These are phyloP conservation scores for Dovyalis caffra DNA, from an alignment of 345 rosid species.

Conservation along the genomic window DNA sequence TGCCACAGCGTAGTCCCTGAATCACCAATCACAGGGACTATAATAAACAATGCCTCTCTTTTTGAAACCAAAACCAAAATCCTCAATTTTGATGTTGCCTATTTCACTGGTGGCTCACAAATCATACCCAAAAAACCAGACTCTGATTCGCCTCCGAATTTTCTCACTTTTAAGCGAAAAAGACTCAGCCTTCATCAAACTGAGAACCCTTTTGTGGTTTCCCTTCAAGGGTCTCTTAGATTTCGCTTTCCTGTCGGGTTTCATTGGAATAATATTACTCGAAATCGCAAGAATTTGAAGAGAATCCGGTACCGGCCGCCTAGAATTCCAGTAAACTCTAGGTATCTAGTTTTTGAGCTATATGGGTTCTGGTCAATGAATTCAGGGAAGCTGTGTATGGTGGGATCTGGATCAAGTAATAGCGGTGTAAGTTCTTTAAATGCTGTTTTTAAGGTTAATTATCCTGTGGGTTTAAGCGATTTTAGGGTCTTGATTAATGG, in stretches of 20 bases:
- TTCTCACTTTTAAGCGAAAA: conserved; percentile 31
- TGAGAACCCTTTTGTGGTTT: conserved; percentile 21
- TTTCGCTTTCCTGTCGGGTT: conserved; percentile 16
- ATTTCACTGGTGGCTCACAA: conserved; percentile 52
- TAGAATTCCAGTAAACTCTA: conserved; percentile 34
- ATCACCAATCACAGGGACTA: conserved; percentile 28
- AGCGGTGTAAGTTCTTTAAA: conserved; percentile 28
- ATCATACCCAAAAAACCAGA: conserved; percentile 20
- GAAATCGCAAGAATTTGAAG: conserved; percentile 31
- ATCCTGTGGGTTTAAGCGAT: conserved; percentile 42
- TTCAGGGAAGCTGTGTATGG: conserved; percentile 77
- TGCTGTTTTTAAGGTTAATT: conserved; percentile 62
- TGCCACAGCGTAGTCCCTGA: conserved; percentile 53
- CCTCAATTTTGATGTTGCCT: conserved; percentile 40
- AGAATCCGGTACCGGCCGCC: conserved; percentile 51
- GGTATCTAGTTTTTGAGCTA: conserved; percentile 39
- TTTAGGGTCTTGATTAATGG: conserved; percentile 64
- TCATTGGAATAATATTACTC: not conserved
- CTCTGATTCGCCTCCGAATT: not conserved
- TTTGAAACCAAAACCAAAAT: conserved; percentile 4
- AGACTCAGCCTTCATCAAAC: conserved; percentile 18
- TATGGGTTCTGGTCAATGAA: conserved; percentile 72
- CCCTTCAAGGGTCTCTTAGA: conserved; percentile 22
- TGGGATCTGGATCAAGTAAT: conserved; percentile 56
- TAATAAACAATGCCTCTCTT: conserved; percentile 8